A percentile compares a stretch with the other conserved stretches of the same genome.
Conservation (phyloP, 1,284 basidiomycete species). For the Cryptococcus sp. region DNA sequence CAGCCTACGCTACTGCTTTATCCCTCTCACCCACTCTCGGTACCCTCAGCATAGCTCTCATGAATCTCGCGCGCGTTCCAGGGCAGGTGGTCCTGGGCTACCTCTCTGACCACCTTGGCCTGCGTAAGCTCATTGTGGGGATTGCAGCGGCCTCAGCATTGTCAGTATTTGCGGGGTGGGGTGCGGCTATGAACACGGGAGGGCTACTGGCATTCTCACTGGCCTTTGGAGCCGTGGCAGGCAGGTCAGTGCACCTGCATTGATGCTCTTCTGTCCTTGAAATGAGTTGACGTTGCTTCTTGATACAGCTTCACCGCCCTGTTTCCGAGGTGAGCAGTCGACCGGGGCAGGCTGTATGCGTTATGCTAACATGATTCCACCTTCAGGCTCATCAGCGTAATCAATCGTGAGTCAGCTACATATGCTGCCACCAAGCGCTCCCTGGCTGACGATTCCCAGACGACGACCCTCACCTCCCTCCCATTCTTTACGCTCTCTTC, state of each 20-base stretch:
- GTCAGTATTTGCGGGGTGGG: constrained; percentile 28
- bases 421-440: neutral
- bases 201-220: constrained; percentile 25
- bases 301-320: constrained; percentile 25
- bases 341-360: too few relatives aligned
- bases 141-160: constrained; percentile 21
- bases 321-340: constrained; percentile 17
- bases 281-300: neutral
- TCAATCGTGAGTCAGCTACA: constrained; percentile 12
- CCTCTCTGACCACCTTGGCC: constrained; percentile 21
- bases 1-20: constrained; percentile 28
- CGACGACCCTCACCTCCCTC: constrained; percentile 26
- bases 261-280: neutral
- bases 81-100: constrained; percentile 27
- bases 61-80: constrained; percentile 29
- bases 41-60: constrained; percentile 24
- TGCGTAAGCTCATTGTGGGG: constrained; percentile 20
- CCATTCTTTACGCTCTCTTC: constrained; percentile 29
- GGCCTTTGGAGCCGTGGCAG: constrained; percentile 28
- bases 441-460: constrained; percentile 6
- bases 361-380: neutral
- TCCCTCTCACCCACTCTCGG: constrained; percentile 19
- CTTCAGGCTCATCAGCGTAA: constrained; percentile 21
- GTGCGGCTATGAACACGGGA: constrained; percentile 20
- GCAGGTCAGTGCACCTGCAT: constrained; percentile 17